These are phyloP conservation scores for Gastrolobium villosum DNA, from an alignment of 306 rosid species.

Conservation along the genomic window DNA sequence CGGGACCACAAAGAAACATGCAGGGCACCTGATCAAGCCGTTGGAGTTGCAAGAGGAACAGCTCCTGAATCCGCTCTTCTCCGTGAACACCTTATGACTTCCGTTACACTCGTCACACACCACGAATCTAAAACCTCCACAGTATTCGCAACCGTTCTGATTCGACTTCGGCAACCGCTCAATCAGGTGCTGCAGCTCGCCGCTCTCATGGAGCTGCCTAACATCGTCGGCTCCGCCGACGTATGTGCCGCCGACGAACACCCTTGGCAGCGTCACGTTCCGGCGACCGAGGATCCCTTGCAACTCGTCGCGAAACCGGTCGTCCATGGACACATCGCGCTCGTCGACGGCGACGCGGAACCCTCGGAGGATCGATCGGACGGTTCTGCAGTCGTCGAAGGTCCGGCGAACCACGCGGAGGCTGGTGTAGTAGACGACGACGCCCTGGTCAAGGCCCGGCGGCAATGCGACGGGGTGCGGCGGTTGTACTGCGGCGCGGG, in stretches of 20 bases:
- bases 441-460: slow-evolving; percentile 59
- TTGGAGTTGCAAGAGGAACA: slow-evolving; percentile 71
- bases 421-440: slow-evolving; percentile 80
- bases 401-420: slow-evolving; percentile 88
- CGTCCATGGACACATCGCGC: slow-evolving; percentile 86
- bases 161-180: slow-evolving; percentile 66
- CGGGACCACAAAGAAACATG: slow-evolving; percentile 60
- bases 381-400: slow-evolving; percentile 77
- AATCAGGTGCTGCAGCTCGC: slow-evolving; percentile 63
- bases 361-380: slow-evolving; percentile 68
- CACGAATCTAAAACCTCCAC: slow-evolving; percentile 79
- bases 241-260: slow-evolving; percentile 69
- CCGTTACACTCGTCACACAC: slow-evolving; percentile 78
- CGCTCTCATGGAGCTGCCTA: slow-evolving; percentile 63
- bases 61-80: slow-evolving; percentile 64
- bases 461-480: slow-evolving; percentile 26
- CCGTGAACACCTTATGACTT: slow-evolving; percentile 75
- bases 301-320: slow-evolving; percentile 65
- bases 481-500: slow-evolving; percentile 28
- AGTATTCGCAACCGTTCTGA: slow-evolving; percentile 57
- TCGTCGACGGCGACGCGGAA: slow-evolving; percentile 75
- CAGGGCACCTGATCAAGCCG: slow-evolving; percentile 75
- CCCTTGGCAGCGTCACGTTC: slow-evolving; percentile 59
- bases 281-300: slow-evolving; percentile 58
- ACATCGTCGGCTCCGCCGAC: slow-evolving; percentile 83